Percentiles rank a stretch among this genome's conserved stretches.
These are phyloP conservation scores for Botryotinia calthae DNA, from an alignment of 2,329 filamentous ascomycete genomes.

Conservation along the genomic window DNA sequence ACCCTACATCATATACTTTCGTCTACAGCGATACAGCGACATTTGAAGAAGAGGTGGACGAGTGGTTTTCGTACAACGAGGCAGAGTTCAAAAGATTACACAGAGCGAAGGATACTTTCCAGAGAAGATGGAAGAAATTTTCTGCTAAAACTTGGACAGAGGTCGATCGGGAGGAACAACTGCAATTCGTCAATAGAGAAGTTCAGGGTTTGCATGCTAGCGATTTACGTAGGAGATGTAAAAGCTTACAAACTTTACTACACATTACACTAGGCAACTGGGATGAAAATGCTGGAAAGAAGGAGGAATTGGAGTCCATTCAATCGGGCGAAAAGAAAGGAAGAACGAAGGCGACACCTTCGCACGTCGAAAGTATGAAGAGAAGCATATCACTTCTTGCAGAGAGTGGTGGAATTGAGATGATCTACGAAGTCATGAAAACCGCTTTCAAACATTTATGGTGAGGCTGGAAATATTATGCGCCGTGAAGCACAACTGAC, in stretches of 20 bases:
- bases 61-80: constrained; percentile 94
- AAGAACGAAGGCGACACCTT: constrained; percentile 51
- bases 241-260: constrained; percentile 55
- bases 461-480: constrained; percentile 34
- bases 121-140: constrained; percentile 66
- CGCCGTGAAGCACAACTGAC: constrained; percentile 16
- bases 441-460: constrained; percentile 35
- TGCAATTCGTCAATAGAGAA: constrained; percentile 56
- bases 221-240: constrained; percentile 50
- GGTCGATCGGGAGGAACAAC: constrained; percentile 54
- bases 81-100: constrained; percentile 80
- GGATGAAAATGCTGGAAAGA: constrained; percentile 60
- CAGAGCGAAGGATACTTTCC: constrained; percentile 72
- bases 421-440: constrained; percentile 36
- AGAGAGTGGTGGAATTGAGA: constrained; percentile 43
- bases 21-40: constrained; percentile 69
- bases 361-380: constrained; percentile 59
- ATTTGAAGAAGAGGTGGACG: constrained; percentile 86
- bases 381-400: constrained; percentile 52
- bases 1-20: constrained; percentile 80
- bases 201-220: constrained; percentile 47
- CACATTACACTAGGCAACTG: constrained; percentile 68
- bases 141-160: constrained; percentile 62
- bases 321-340: constrained; percentile 45
- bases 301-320: constrained; percentile 36